Evolutionary conservation across 805 yeast species (phyloP).

Genomic region (Danielia reshetovae): DNA sequence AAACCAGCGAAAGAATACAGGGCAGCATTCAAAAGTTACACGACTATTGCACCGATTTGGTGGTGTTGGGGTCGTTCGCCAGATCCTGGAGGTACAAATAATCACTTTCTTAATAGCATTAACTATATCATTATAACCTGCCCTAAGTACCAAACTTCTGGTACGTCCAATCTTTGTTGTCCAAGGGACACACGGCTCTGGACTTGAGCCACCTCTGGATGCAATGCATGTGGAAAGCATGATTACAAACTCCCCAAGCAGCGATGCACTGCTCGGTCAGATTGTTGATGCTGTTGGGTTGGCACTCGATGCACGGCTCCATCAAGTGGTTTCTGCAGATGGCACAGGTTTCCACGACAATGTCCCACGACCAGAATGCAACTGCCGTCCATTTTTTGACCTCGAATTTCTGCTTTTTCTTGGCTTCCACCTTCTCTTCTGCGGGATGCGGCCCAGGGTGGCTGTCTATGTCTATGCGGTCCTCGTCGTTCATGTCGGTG

Average conservation of each 20-base stretch:
- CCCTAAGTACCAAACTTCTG: slow-evolving; percentile 65
- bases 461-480: slow-evolving; percentile 12
- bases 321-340: slow-evolving; percentile 96
- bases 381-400: slow-evolving; percentile 98
- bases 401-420: slow-evolving; percentile 71
- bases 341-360: slow-evolving; percentile 93
- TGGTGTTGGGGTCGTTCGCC: slow-evolving; percentile 57
- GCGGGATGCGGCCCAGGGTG: slow-evolving; percentile 13
- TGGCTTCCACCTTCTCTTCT: slow-evolving; percentile 16
- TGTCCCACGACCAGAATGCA: slow-evolving; percentile 99
- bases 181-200: slow-evolving; percentile 94
- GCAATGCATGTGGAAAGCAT: slow-evolving; percentile 98
- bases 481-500: slow-evolving; percentile 9
- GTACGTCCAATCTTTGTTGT: slow-evolving; percentile 81
- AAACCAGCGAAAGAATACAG: slow-evolving; percentile 22
- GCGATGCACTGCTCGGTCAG: slow-evolving; percentile 75
- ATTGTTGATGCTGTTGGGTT: slow-evolving; percentile 65
- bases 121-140: not conserved
- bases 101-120: too few species aligned
- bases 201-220: slow-evolving; percentile 93
- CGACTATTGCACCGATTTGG: slow-evolving; percentile 44
- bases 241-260: slow-evolving; percentile 97
- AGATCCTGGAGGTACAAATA: slow-evolving; percentile 42
- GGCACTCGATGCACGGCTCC: slow-evolving; percentile 98
- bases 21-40: slow-evolving; percentile 42